A percentile compares a stretch with the other conserved stretches of the same genome.
phyloP scores from a whole-genome alignment of 2,329 filamentous ascomycete genomes.

The Myriosclerotinia scirpicola region DNA sequence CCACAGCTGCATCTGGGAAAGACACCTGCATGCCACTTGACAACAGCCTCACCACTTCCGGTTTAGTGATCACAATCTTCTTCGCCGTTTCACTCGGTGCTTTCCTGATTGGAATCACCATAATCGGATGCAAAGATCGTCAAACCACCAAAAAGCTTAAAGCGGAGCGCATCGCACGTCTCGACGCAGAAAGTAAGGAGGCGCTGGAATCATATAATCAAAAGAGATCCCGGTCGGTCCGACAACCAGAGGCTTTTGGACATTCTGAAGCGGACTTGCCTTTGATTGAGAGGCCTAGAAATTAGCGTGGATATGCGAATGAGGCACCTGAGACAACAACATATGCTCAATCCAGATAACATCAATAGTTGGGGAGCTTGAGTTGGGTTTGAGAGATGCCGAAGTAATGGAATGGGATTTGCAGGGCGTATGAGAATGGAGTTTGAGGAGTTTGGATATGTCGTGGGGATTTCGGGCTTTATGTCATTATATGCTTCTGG shows the following conservation, averaged over 20 bases:
- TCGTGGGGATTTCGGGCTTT: not conserved
- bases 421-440: not conserved
- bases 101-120: slow-evolving; percentile 19
- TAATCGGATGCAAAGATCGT: slow-evolving; percentile 11
- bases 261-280: slow-evolving; percentile 1
- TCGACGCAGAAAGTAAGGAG: slow-evolving; percentile 17
- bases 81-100: slow-evolving; percentile 5
- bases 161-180: slow-evolving; percentile 5
- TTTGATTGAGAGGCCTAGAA: not conserved
- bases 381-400: not conserved
- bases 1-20: slow-evolving; percentile 7
- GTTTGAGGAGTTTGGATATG: not conserved
- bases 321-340: not conserved
- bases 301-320: not conserved
- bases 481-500: not conserved
- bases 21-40: slow-evolving; percentile 4
- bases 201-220: not conserved
- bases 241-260: slow-evolving; percentile 4
- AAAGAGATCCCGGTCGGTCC: not conserved
- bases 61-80: slow-evolving; percentile 18
- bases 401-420: not conserved
- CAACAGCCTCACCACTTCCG: slow-evolving; percentile 16
- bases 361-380: not conserved
- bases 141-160: not conserved
- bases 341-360: not conserved